These are phyloP conservation scores for Suillus cothurnatus DNA, from an alignment of 768 basidiomycete genomes.

Conservation along the genomic window DNA sequence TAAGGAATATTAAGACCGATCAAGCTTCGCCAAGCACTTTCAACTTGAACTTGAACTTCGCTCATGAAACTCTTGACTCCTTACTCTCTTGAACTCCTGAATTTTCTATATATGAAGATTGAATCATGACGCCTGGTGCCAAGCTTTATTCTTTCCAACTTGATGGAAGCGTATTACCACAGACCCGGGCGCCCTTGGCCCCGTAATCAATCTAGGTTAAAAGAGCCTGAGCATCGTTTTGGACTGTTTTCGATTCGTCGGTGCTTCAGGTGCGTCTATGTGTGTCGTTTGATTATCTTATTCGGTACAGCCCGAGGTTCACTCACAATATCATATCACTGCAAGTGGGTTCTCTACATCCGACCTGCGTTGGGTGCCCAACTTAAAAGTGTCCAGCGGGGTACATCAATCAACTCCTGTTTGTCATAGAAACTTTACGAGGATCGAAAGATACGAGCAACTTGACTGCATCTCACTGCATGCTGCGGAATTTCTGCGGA, in stretches of 20 bases:
- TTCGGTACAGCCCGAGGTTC: background rate
- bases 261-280: too few relatives aligned
- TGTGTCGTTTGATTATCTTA: background rate
- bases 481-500: conserved; percentile 56
- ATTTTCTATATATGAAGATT: background rate
- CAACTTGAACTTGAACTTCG: background rate
- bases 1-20: background rate
- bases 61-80: too few relatives aligned
- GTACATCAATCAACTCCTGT: conserved; percentile 12
- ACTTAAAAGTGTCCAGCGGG: conserved; percentile 14
- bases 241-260: background rate
- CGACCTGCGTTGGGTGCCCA: conserved; percentile 42
- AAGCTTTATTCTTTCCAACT: background rate
- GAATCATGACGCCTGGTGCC: background rate
- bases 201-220: too few relatives aligned
- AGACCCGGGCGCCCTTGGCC: background rate
- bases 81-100: background rate
- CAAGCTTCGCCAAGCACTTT: background rate
- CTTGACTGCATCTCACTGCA: conserved; percentile 43
- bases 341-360: too few relatives aligned
- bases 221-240: too few relatives aligned
- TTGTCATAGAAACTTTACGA: conserved; percentile 44
- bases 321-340: background rate
- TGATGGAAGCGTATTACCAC: background rate
- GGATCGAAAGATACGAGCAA: conserved; percentile 24